phyloP scores from a whole-genome alignment of 2,329 filamentous ascomycete genomes.

The Helotiales sp. region DNA sequence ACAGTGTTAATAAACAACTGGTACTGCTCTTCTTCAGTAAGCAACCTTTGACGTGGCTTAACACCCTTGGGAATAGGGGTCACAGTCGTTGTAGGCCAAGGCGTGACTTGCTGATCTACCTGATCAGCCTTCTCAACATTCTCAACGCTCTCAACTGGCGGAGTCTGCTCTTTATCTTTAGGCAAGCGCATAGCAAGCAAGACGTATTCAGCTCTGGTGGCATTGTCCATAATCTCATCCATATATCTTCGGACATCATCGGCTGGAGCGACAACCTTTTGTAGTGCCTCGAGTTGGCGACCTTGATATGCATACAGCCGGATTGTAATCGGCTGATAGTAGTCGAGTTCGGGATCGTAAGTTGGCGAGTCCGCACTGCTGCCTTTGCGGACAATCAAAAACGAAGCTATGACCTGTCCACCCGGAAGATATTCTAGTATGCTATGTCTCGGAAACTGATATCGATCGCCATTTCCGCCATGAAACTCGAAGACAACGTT shows the following conservation, averaged over 20 bases:
- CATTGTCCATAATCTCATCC: slow-evolving; percentile 69
- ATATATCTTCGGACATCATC: slow-evolving; percentile 67
- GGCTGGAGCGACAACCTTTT: slow-evolving; percentile 59
- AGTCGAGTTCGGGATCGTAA: slow-evolving; percentile 64
- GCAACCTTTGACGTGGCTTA: slow-evolving; percentile 30
- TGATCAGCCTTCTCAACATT: slow-evolving; percentile 11
- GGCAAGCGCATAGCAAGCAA: slow-evolving; percentile 67
- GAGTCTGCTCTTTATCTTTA: slow-evolving; percentile 33
- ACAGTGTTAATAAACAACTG: slow-evolving; percentile 43
- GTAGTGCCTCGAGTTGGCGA: slow-evolving; percentile 60
- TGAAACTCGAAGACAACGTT: slow-evolving; percentile 70
- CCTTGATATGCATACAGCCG: slow-evolving; percentile 55
- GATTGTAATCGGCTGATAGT: slow-evolving; percentile 74
- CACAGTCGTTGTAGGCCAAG: slow-evolving; percentile 28
- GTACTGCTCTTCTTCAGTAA: slow-evolving; percentile 47
- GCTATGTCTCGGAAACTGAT: slow-evolving; percentile 76
- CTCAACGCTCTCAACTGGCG: slow-evolving; percentile 16
- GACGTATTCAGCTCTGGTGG: slow-evolving; percentile 67
- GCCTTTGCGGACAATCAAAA: slow-evolving; percentile 73
- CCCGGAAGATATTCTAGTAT: slow-evolving; percentile 68
- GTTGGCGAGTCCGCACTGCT: slow-evolving; percentile 61
- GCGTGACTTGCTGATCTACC: slow-evolving; percentile 19
- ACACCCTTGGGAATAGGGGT: slow-evolving; percentile 15
- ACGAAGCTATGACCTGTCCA: slow-evolving; percentile 69
- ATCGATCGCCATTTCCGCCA: slow-evolving; percentile 69